Evolutionary conservation across 306 rosid genomes (phyloP), one percentile per base, ranked within the genome.

Genomic region (Betula pendula): DNA sequence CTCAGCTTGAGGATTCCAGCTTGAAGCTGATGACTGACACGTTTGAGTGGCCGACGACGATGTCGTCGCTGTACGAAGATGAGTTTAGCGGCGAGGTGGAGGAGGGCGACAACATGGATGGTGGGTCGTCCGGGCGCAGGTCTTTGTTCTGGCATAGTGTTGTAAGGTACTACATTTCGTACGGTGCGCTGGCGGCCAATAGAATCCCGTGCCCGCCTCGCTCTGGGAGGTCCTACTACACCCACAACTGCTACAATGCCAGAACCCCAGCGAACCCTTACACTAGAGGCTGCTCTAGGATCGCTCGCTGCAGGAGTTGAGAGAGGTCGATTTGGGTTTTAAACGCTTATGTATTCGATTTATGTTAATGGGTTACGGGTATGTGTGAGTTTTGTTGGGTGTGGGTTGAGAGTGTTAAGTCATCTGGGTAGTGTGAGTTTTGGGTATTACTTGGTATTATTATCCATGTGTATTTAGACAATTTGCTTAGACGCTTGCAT

Each of bases 131-230:
- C 3, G 77, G 75, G 3, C 85, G 97, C 13, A 88, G 98, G 88
- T 90, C 98, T 13, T 82, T 94, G 70, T 90, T 86, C 86, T 94
- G 98, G 98, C 8, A 76, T 4, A 76, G 88, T 44, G 31, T 56
- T 24, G 69, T 82, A 75, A 88, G 48, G 80, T 89, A 90, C 84
- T 94, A 88, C 83, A 94, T 94, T 22, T 94, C 98, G 2, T 94
- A 94, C 68, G 97, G 97, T 13, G 98, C 98, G 0, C 96, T 94
- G 17, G 70, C 98, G 0, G 98, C 98, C 3, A 90, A 94, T 74
- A 80, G 97, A 65, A 88, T 94, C 83, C 98, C 97, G 0, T 94
- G 98, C 70, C 96, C 98, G 4, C 96, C 98, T 10, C 94, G 98
- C 40, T 94, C 98, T 1, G 98, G 98, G 0, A 81, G 98, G 79